phyloP scores from a whole-genome alignment of 2,329 filamentous ascomycete genomes.

The Teratosphaeria gauchensis region DNA sequence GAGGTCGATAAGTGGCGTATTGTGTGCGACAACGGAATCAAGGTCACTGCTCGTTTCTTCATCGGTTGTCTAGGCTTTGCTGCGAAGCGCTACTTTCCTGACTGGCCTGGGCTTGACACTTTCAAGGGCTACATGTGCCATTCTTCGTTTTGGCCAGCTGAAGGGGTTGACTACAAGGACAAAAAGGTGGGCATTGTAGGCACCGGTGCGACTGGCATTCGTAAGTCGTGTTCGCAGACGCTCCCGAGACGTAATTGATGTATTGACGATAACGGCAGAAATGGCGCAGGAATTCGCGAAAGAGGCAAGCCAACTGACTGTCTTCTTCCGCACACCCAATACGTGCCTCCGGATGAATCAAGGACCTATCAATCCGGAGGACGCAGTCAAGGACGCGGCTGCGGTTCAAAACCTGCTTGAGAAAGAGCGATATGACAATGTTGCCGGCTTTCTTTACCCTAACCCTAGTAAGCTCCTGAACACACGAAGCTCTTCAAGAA shows the following conservation, averaged over 20 bases:
- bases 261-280: constrained; percentile 22
- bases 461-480: background rate
- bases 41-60: constrained; percentile 24
- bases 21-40: constrained; percentile 26
- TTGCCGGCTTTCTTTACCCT: constrained; percentile 10
- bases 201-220: constrained; percentile 32
- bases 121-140: constrained; percentile 33
- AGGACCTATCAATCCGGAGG: constrained; percentile 48
- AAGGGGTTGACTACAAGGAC: constrained; percentile 23
- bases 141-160: constrained; percentile 31
- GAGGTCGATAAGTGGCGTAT: constrained; percentile 41
- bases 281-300: constrained; percentile 19
- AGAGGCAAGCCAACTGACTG: constrained; percentile 34
- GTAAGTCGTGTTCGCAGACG: constrained; percentile 13
- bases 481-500: no score
- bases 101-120: constrained; percentile 25
- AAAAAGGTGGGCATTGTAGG: constrained; percentile 34
- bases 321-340: constrained; percentile 61
- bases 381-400: constrained; percentile 9
- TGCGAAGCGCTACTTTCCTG: constrained; percentile 29
- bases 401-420: constrained; percentile 26
- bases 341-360: constrained; percentile 53
- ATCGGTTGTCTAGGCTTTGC: constrained; percentile 31
- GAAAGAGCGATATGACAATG: constrained; percentile 20
- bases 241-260: constrained; percentile 32